These are phyloP conservation scores for Pseudonectria buxi DNA, from an alignment of 2,329 filamentous ascomycete genomes.

Conservation along the genomic window DNA sequence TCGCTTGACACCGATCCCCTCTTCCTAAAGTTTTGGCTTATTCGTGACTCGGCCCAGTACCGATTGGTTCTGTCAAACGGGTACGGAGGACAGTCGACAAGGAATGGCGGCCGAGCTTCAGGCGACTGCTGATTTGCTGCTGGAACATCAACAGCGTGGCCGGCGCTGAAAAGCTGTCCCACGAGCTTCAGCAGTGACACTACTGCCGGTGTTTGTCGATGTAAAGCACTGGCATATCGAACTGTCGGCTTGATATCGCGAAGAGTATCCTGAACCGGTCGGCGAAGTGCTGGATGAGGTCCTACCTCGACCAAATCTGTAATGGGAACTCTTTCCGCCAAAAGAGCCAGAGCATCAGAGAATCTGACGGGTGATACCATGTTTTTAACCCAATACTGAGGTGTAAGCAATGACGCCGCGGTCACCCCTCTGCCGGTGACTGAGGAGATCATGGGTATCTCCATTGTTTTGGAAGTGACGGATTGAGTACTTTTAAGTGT, in stretches of 20 bases:
- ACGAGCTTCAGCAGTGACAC: constrained; percentile 18
- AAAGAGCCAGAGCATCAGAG: constrained; percentile 20
- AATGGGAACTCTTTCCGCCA: background rate
- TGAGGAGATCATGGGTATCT: constrained; percentile 28
- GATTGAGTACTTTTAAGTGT: background rate
- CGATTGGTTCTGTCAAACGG: constrained; percentile 28
- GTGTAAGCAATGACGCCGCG: constrained; percentile 25
- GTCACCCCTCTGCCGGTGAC: constrained; percentile 31
- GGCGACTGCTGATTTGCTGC: constrained; percentile 29
- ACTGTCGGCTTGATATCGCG: too few relatives aligned
- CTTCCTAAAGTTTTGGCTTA: constrained; percentile 22
- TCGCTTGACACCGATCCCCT: constrained; percentile 29
- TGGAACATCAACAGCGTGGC: constrained; percentile 33
- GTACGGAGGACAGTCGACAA: constrained; percentile 27
- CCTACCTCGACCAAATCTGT: constrained; percentile 18
- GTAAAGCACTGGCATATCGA: constrained; percentile 17
- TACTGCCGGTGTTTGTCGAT: background rate
- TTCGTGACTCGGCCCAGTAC: constrained; percentile 28
- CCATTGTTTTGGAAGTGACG: too few relatives aligned
- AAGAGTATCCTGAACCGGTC: constrained; percentile 13
- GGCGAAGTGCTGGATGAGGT: constrained; percentile 14
- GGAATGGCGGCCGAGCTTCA: constrained; percentile 12
- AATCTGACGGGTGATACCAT: constrained; percentile 31
- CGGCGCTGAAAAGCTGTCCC: constrained; percentile 22
- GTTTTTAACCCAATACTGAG: constrained; percentile 36